A percentile compares a stretch with the other conserved stretches of the same genome.
These are phyloP conservation scores for Backusella tarrabulga DNA, from an alignment of 192 early-diverging fungal species.

Conservation along the genomic window DNA sequence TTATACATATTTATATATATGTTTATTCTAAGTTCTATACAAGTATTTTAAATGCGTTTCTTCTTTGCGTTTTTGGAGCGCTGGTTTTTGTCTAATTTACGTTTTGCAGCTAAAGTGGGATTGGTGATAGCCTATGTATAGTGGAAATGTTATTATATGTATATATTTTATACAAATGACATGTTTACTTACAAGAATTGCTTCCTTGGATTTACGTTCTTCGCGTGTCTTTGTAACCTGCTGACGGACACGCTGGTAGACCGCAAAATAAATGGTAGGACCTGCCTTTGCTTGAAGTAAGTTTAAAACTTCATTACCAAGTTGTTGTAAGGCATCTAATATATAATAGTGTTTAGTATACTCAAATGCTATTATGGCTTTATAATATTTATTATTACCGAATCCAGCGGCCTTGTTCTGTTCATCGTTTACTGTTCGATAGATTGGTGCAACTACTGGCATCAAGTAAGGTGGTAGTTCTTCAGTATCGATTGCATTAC, in stretches of 20 bases:
- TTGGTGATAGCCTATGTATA: slow-evolving; percentile 13
- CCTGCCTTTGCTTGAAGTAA: slow-evolving; percentile 75
- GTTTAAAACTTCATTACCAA: slow-evolving; percentile 80
- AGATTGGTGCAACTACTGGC: slow-evolving; percentile 75
- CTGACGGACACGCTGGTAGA: slow-evolving; percentile 67
- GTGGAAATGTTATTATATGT: neutral
- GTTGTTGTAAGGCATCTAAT: slow-evolving; percentile 67
- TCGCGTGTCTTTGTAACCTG: slow-evolving; percentile 41
- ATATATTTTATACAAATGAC: neutral
- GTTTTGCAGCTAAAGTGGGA: slow-evolving; percentile 24
- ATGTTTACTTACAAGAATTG: slow-evolving; percentile 6
- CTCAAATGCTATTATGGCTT: neutral
- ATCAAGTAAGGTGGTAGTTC: slow-evolving; percentile 64
- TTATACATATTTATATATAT: neutral
- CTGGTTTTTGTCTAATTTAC: slow-evolving; percentile 13
- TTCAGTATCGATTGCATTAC: slow-evolving; percentile 56
- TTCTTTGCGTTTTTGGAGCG: slow-evolving; percentile 1
- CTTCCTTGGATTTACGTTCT: slow-evolving; percentile 20
- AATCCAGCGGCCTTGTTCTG: slow-evolving; percentile 58
- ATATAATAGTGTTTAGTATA: neutral
- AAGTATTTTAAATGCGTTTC: slow-evolving; percentile 7
- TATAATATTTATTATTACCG: slow-evolving; percentile 45
- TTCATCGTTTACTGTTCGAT: slow-evolving; percentile 76
- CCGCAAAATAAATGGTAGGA: slow-evolving; percentile 63
- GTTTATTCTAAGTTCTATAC: slow-evolving; percentile 7